These are phyloP conservation scores for Colletotrichum destructivum DNA, from an alignment of 2,329 filamentous ascomycete species.

Conservation along the genomic window DNA sequence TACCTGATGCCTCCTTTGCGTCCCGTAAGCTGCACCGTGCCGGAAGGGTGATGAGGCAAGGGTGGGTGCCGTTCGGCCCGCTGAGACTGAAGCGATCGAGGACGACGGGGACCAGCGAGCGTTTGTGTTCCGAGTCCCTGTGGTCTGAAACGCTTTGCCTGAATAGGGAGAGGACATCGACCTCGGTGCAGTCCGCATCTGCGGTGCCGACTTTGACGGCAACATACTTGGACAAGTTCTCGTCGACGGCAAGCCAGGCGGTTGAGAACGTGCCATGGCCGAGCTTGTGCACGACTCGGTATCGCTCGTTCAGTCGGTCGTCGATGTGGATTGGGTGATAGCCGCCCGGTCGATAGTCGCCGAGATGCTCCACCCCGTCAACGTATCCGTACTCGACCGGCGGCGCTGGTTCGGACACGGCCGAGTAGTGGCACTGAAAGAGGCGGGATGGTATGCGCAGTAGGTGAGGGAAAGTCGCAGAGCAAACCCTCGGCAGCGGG, in stretches of 20 bases:
- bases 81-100: constrained; percentile 47
- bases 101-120: constrained; percentile 40
- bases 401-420: neutral
- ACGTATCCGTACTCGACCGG: neutral
- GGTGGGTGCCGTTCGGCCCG: constrained; percentile 50
- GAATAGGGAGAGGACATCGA: constrained; percentile 45
- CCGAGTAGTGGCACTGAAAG: neutral
- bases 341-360: neutral
- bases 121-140: neutral
- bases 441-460: neutral
- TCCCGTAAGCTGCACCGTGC: constrained; percentile 48
- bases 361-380: neutral
- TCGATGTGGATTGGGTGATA: neutral
- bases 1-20: constrained; percentile 43
- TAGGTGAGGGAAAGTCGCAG: too few species aligned
- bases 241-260: constrained; percentile 52
- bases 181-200: constrained; percentile 44
- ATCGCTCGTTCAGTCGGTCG: constrained; percentile 47
- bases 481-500: too few species aligned
- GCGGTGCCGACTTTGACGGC: constrained; percentile 53
- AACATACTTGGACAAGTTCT: constrained; percentile 47
- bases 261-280: constrained; percentile 51
- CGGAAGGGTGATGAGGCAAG: constrained; percentile 47
- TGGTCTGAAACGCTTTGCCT: neutral
- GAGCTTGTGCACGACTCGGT: constrained; percentile 50